These are phyloP conservation scores for Podospora pseudocomata DNA, from an alignment of 495 filamentous ascomycete genomes.

Conservation along the genomic window DNA sequence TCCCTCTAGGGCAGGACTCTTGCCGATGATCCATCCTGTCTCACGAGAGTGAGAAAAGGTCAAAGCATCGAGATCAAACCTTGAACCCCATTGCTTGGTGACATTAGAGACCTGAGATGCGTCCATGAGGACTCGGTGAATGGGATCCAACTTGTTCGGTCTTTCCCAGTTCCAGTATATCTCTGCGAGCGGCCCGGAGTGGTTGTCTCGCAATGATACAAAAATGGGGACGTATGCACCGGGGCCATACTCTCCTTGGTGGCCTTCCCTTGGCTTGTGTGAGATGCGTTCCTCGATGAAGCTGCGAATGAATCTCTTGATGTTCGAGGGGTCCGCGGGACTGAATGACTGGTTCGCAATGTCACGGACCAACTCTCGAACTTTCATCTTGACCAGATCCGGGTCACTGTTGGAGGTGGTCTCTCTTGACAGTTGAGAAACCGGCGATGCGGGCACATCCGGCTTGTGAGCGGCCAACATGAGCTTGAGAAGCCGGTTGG, in stretches of 20 bases:
- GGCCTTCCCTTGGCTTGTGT: not conserved
- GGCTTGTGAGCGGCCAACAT: constrained; percentile 4
- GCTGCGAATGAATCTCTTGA: not conserved
- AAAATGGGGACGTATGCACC: not conserved
- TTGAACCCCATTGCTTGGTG: not conserved
- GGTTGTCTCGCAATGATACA: not conserved
- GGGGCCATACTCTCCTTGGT: not conserved
- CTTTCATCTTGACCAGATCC: not conserved
- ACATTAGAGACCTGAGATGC: not conserved
- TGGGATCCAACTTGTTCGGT: not conserved
- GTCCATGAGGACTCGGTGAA: not conserved
- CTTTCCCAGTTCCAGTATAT: not conserved
- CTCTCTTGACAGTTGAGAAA: not conserved
- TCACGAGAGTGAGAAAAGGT: not conserved
- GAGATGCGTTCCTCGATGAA: not conserved
- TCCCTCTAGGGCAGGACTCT: not conserved
- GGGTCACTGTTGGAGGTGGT: not conserved
- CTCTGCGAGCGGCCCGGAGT: not conserved
- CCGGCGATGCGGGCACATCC: not conserved
- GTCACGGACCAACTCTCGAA: not conserved
- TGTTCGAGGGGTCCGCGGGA: not conserved
- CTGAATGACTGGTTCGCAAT: constrained; percentile 1
- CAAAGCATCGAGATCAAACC: constrained; percentile 2
- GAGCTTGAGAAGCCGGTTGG: constrained; percentile 13
- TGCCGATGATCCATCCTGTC: constrained; percentile 1